Evolutionary conservation across 1,139 yeast genomes (phyloP).

Genomic region (Meyerozyma elateridarum): DNA sequence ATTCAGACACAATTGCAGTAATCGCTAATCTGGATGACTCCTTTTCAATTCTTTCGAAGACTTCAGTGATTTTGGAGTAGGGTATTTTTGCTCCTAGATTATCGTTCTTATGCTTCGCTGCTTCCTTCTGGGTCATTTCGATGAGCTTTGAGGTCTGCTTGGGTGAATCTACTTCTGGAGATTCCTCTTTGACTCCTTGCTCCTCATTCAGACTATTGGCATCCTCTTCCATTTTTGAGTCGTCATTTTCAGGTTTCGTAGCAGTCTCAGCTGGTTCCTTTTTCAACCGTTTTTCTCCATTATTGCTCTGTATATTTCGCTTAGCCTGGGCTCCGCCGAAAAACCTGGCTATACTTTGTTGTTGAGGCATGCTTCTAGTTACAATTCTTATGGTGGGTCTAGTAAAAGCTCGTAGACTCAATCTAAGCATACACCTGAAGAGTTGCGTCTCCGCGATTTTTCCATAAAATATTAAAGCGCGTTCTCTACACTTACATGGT

Average conservation of each 20-base stretch:
- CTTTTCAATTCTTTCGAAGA: slow-evolving; percentile 70
- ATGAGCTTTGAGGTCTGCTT: slow-evolving; percentile 21
- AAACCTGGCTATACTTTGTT: slow-evolving; percentile 34
- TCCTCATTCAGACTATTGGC: slow-evolving; percentile 9
- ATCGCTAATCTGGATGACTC: slow-evolving; percentile 83
- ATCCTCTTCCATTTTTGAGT: slow-evolving; percentile 5
- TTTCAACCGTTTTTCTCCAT: slow-evolving; percentile 6
- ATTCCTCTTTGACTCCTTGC: slow-evolving; percentile 4
- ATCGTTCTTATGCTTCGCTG: slow-evolving; percentile 15
- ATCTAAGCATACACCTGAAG: slow-evolving; percentile 3
- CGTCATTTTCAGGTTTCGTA: not conserved
- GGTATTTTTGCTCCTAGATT: slow-evolving; percentile 34
- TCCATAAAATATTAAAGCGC: too few relatives aligned
- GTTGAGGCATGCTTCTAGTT: slow-evolving; percentile 36
- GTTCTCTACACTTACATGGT: too few relatives aligned
- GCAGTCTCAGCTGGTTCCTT: slow-evolving; percentile 5
- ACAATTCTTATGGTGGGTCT: slow-evolving; percentile 1
- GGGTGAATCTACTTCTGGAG: slow-evolving; percentile 7
- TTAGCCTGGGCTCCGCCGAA: slow-evolving; percentile 17
- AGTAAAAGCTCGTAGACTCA: slow-evolving; percentile 1
- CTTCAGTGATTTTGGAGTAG: slow-evolving; percentile 59
- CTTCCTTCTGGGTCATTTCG: slow-evolving; percentile 18
- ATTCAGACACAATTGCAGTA: slow-evolving; percentile 65
- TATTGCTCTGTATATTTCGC: slow-evolving; percentile 6
- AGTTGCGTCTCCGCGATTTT: too few relatives aligned